Percentiles rank a stretch among this genome's conserved stretches.
Conservation (phyloP, 164 flowering plant species). For the Macadamia tetraphylla region DNA sequence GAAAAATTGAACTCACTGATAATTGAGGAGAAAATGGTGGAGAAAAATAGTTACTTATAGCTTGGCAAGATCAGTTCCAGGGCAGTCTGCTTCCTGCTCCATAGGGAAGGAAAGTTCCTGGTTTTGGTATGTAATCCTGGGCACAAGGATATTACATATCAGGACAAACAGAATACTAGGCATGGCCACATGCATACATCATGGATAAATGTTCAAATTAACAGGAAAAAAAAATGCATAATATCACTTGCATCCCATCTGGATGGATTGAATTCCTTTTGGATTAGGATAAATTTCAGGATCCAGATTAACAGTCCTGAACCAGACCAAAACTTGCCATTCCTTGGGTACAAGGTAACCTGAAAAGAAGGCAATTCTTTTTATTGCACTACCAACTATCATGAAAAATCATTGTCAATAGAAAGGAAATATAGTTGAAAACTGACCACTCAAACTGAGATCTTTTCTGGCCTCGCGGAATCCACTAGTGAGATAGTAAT, state of each 20-base stretch:
- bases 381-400: not conserved
- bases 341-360: slow-evolving; percentile 69
- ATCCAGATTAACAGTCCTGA: slow-evolving; percentile 72
- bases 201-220: not conserved
- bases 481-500: slow-evolving; percentile 57
- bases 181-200: not conserved
- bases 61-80: slow-evolving; percentile 95
- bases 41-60: slow-evolving; percentile 76
- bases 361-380: slow-evolving; percentile 12
- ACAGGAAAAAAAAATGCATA: not conserved
- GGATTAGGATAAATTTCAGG: slow-evolving; percentile 65
- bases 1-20: slow-evolving; percentile 35
- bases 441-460: slow-evolving; percentile 51
- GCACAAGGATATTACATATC: slow-evolving; percentile 3
- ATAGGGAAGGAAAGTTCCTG: slow-evolving; percentile 71
- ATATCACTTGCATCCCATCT: slow-evolving; percentile 86
- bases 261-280: slow-evolving; percentile 54
- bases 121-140: slow-evolving; percentile 51
- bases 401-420: not conserved
- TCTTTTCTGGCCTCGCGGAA: slow-evolving; percentile 61
- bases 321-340: slow-evolving; percentile 80
- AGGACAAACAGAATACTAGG: not conserved
- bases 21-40: slow-evolving; percentile 73
- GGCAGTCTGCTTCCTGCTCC: slow-evolving; percentile 82
- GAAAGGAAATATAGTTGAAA: not conserved